phyloP scores from a whole-genome alignment of 306 rosid genomes.

The Neltuma alba region DNA sequence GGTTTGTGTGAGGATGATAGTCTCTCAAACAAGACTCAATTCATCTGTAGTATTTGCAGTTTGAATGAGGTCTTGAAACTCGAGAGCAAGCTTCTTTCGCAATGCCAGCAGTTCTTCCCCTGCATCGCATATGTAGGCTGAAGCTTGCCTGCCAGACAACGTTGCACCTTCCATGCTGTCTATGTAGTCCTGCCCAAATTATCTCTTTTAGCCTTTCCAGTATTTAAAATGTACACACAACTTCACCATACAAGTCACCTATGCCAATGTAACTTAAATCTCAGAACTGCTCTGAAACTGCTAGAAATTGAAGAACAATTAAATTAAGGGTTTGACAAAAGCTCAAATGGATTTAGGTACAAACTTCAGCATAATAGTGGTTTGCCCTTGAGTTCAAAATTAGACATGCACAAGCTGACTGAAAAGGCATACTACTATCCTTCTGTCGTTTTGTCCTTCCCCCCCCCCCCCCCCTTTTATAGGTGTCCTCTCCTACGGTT shows the following conservation, averaged over 20 bases:
- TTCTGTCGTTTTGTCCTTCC: background rate
- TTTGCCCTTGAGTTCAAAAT: background rate
- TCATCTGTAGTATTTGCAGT: slow-evolving; percentile 64
- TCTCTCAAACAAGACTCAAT: slow-evolving; percentile 69
- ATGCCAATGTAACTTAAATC: slow-evolving; percentile 26
- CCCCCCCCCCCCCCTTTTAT: no score
- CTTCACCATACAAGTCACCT: slow-evolving; percentile 7
- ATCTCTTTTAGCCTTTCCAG: slow-evolving; percentile 30
- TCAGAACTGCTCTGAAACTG: slow-evolving; percentile 12
- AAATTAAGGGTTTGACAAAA: slow-evolving; percentile 6
- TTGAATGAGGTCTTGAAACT: slow-evolving; percentile 38
- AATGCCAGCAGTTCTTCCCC: slow-evolving; percentile 80
- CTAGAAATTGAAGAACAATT: background rate
- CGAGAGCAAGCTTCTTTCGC: slow-evolving; percentile 64
- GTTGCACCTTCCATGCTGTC: slow-evolving; percentile 99
- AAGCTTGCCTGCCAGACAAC: slow-evolving; percentile 89
- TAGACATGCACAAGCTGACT: background rate
- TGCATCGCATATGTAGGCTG: slow-evolving; percentile 79
- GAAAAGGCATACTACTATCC: background rate
- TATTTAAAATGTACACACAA: background rate
- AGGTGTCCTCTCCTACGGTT: background rate
- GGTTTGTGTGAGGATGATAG: background rate
- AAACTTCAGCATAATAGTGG: background rate
- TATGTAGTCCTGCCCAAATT: slow-evolving; percentile 79
- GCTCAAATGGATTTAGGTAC: background rate